Evolutionary conservation across 495 filamentous ascomycete species (phyloP).

Genomic region (Annulohypoxylon moriforme): DNA sequence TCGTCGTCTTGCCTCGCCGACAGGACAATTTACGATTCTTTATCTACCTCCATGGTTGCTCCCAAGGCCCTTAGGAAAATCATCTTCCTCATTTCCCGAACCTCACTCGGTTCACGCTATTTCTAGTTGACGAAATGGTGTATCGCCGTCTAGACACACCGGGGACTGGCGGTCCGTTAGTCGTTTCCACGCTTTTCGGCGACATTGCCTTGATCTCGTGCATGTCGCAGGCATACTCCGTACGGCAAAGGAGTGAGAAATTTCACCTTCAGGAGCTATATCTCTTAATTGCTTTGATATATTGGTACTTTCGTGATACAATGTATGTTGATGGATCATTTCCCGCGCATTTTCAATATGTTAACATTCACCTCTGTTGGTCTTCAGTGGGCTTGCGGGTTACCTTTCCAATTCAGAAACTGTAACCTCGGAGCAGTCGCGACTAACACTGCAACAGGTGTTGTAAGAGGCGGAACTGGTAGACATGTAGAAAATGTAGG

Average conservation of each 20-base stretch:
- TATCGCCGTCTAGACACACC: neutral
- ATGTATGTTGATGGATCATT: neutral
- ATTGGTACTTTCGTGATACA: neutral
- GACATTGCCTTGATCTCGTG: neutral
- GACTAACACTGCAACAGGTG: neutral
- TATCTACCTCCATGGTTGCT: neutral
- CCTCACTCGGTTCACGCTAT: neutral
- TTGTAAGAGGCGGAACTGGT: neutral
- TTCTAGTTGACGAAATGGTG: neutral
- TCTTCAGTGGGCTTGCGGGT: constrained; percentile 1
- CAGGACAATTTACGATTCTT: neutral
- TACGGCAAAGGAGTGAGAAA: neutral
- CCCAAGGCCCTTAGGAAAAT: neutral
- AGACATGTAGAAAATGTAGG: neutral
- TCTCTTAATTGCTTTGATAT: neutral
- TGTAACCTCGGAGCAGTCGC: neutral
- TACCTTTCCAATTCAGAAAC: neutral
- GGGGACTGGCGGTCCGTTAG: neutral
- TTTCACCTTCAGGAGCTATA: neutral
- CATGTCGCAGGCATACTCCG: neutral
- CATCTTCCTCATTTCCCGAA: neutral
- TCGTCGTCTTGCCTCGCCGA: neutral
- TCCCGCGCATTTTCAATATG: neutral
- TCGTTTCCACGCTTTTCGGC: constrained; percentile 3
- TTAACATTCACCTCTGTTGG: constrained; percentile 3